Base-by-base conservation (phyloP, 2,329 filamentous ascomycete species). In the Diaporthe sp. region DNA sequence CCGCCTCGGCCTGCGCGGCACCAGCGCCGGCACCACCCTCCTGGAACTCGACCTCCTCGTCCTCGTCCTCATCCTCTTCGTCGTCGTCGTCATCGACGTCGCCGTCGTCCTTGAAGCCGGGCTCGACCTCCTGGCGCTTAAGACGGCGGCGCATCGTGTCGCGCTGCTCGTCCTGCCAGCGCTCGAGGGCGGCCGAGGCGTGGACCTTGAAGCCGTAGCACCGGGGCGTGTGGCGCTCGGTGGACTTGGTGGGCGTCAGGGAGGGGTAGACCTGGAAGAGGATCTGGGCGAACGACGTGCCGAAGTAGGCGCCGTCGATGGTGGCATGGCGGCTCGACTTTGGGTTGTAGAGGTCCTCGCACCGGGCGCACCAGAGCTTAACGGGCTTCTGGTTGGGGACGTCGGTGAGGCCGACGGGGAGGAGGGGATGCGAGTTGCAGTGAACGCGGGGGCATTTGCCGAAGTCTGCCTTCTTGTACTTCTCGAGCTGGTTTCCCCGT, bases 331-430 rank as follows among this genome's bases (percentile, higher is more conserved):
- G 95, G 28, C 95, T 96, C 4, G 97, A 98, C 85, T 99, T 99
- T 60, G 97, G 97, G 86, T 98, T 98, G 90, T 99, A 99, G 76
- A 98, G 94, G 84, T 99, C 97, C 88, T 99, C 97, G 88, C 97
- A 99, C 81, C 95, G 95, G 65, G 94, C 93, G 86, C 97, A 99
- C 90, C 98, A 99, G 72, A 99, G 94, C 86, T 98, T 98, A 79
- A 98, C 97, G 63, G 96, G 93, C 82, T 96, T 97, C 80, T 93
- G 88, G 85, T 95, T 95, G 77, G 97, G 92, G 3, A 96, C 89
- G 85, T 99, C 97, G 81, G 95, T 94, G 80, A 97, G 94, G 78
- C 97, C 97, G 92, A 98, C 97, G 61, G 97, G 97, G 39, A 99
- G 91, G 53, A 99, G 92, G 9, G 96, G 95, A 83, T 99, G 96